phyloP scores from a whole-genome alignment of 257 asterid genomes.

The Lantana camara region DNA sequence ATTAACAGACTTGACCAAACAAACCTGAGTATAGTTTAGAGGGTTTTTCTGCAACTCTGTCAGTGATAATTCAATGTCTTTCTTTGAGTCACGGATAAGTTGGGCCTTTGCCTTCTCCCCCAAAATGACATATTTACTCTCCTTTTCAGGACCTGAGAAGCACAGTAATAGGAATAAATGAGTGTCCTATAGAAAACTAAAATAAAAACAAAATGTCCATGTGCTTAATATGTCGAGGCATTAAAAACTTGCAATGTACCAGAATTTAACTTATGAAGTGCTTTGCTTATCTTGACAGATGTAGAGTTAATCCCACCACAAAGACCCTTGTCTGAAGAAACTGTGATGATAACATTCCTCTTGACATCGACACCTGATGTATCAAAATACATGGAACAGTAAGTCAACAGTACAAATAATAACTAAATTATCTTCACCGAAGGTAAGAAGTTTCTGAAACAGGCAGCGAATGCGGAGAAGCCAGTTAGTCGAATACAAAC shows the following conservation, averaged over 20 bases:
- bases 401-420: conserved; percentile 27
- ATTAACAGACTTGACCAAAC: conserved; percentile 9
- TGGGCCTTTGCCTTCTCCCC: conserved; percentile 99
- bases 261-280: conserved; percentile 62
- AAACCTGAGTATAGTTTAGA: conserved; percentile 93
- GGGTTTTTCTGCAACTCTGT: conserved; percentile 95
- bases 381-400: conserved; percentile 16
- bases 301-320: conserved; percentile 99
- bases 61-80: conserved; percentile 57
- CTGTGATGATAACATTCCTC: conserved; percentile 79
- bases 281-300: conserved; percentile 89
- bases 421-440: conserved; percentile 36
- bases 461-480: too few species aligned
- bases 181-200: too few species aligned
- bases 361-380: conserved; percentile 85
- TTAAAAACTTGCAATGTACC: conserved; percentile 40
- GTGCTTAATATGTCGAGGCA: not conserved
- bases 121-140: conserved; percentile 68
- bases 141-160: conserved; percentile 81
- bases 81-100: conserved; percentile 84
- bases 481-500: too few species aligned
- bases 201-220: too few species aligned
- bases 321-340: conserved; percentile 96
- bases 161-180: conserved; percentile 8
- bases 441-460: too few species aligned